Evolutionary conservation across 1,284 basidiomycete species (phyloP), one percentile per base, ranked within the genome.

Genomic region (Vanrija sp.): DNA sequence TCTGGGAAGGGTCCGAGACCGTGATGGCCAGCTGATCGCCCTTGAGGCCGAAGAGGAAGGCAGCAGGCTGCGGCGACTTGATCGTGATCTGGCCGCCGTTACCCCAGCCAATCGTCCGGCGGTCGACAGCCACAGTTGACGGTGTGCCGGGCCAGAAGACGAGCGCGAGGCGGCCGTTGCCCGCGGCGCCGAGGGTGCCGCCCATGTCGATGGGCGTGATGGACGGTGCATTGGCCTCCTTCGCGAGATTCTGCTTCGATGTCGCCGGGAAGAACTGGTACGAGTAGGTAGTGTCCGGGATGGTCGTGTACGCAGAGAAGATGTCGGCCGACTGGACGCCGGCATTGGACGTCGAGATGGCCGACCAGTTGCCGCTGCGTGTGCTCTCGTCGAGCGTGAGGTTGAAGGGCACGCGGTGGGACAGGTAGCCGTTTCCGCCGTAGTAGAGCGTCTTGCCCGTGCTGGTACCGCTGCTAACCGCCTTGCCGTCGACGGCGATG

Each of bases 291-390:
- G 67, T 56, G 20, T 54, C 57, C 4, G 56, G 23, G 20, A 57
- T 41, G 35, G 54, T 54, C 9, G 59, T 56, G 78, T 80, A 84
- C 1, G 85, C 84, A 0, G 81, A 72, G 72, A 86, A 87, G 22
- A 86, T 70, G 62, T 83, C 78, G 39, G 83, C 80, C 2, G 79
- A 82, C 27, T 72, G 66, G 2, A 79, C 75, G 15, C 82, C 81
- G 47, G 79, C 77, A 0, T 72, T 75, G 5, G 83, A 84, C 12
- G 80, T 84, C n/a, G 84, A 84, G 54, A 86, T 83, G 4, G 71
- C 64, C n/a, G 79, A 75, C 85, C 85, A 87, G 59, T 81, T 76
- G 2, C 84, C 85, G 0, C 79, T 80, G 56, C 77, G 77, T 27
- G 76, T 60, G 3, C 80, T 81, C 7, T 79, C 68, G 38, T 80